Conservation (phyloP, 1,284 basidiomycete genomes). For the Amylostereum areolatum region DNA sequence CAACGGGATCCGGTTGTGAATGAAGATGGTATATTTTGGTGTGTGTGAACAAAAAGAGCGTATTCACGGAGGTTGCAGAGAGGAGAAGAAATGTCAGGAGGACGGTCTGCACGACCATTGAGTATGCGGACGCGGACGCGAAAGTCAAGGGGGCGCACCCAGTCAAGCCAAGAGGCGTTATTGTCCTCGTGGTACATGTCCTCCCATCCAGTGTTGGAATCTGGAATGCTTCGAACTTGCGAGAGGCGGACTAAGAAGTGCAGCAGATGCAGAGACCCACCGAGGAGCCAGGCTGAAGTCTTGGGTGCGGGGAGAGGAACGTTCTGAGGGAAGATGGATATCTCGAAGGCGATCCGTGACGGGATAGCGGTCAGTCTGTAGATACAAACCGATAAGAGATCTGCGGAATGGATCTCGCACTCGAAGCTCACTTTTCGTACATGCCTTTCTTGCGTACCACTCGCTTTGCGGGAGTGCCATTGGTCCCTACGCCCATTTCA, state of each 20-base stretch:
- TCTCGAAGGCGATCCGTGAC: constrained; percentile 62
- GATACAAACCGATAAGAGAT: background rate
- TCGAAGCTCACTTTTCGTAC: constrained; percentile 44
- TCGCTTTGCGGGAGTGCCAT: constrained; percentile 37
- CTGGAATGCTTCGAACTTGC: constrained; percentile 48
- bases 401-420: background rate
- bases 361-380: constrained; percentile 56
- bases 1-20: constrained; percentile 53
- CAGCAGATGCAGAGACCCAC: constrained; percentile 55
- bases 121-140: background rate
- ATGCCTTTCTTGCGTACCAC: constrained; percentile 59
- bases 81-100: constrained; percentile 52
- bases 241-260: constrained; percentile 61
- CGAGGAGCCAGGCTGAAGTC: constrained; percentile 61
- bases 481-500: constrained; percentile 27
- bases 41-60: constrained; percentile 61
- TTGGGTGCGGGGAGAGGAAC: constrained; percentile 61
- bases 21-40: constrained; percentile 63
- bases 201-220: constrained; percentile 71
- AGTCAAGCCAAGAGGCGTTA: constrained; percentile 69
- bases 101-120: constrained; percentile 40
- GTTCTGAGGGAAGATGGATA: constrained; percentile 70
- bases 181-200: constrained; percentile 64
- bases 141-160: constrained; percentile 43
- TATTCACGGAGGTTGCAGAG: constrained; percentile 45